Evolutionary conservation across 805 yeast species (phyloP).

Genomic region (Candida yuanshanica): DNA sequence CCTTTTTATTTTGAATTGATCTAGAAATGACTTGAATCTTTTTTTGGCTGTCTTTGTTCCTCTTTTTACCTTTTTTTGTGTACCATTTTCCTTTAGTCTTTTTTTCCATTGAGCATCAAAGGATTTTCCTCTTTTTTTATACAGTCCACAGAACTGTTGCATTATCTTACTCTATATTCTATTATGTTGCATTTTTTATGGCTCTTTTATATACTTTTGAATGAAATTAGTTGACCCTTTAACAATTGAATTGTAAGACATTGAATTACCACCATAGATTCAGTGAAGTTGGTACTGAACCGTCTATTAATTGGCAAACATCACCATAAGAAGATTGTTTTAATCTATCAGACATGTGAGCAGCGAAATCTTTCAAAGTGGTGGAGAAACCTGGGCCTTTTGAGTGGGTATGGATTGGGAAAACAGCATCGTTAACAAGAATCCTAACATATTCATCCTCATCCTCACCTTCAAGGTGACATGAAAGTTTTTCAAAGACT

Average conservation of each 20-base stretch:
- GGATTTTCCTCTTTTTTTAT: background rate
- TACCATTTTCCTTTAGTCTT: background rate
- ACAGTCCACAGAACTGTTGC: no score
- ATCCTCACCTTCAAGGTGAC: slow-evolving; percentile 22
- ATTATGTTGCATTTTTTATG: background rate
- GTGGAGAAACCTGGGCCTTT: slow-evolving; percentile 45
- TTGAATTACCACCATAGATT: slow-evolving; percentile 26
- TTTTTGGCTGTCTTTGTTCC: no score
- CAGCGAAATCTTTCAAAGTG: slow-evolving; percentile 25
- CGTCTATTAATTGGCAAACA: slow-evolving; percentile 12
- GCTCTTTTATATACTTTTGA: background rate
- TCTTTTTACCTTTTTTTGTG: background rate
- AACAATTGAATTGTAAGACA: background rate
- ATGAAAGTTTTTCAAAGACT: slow-evolving; percentile 39
- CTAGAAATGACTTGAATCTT: no score
- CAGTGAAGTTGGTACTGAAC: slow-evolving; percentile 13
- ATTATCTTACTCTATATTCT: no score
- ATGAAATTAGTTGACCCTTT: background rate
- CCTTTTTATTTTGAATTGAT: background rate
- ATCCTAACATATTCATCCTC: slow-evolving; percentile 34
- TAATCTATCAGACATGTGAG: slow-evolving; percentile 10
- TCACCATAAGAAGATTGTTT: slow-evolving; percentile 11
- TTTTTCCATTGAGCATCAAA: no score
- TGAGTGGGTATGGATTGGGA: slow-evolving; percentile 36
- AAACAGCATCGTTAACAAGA: slow-evolving; percentile 43